Percentiles rank a stretch among this genome's conserved stretches.
Conservation (phyloP, 2,329 filamentous ascomycete species). For the Microsporum ferrugineum region DNA sequence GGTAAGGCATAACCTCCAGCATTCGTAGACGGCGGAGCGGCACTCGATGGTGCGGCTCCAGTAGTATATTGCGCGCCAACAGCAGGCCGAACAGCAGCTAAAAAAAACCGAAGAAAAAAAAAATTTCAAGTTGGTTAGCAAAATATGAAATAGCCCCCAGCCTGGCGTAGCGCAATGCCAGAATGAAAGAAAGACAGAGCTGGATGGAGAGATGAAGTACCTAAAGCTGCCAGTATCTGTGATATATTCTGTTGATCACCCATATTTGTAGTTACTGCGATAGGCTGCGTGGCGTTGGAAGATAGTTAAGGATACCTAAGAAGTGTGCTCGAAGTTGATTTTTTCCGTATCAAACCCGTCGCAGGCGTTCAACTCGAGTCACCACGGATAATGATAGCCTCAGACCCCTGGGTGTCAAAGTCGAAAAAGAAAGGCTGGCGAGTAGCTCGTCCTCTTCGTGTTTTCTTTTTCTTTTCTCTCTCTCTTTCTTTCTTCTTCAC, state of each 20-base stretch:
- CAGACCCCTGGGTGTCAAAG: neutral
- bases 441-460: neutral
- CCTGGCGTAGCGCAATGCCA: neutral
- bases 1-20: slow-evolving; percentile 34
- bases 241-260: slow-evolving; percentile 14
- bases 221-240: slow-evolving; percentile 14
- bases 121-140: slow-evolving; percentile 1
- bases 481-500: neutral
- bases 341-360: neutral
- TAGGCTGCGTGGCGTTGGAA: slow-evolving; percentile 1
- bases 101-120: neutral
- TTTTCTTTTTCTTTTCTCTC: neutral
- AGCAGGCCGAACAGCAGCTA: slow-evolving; percentile 41
- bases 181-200: neutral
- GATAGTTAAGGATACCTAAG: neutral
- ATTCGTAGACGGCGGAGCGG: slow-evolving; percentile 32
- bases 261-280: slow-evolving; percentile 5
- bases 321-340: neutral
- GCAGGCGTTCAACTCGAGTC: neutral
- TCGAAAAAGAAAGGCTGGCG: neutral
- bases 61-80: slow-evolving; percentile 14
- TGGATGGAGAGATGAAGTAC: slow-evolving; percentile 1
- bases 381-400: neutral
- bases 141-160: neutral
- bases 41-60: neutral